Base-by-base conservation (phyloP, 2,329 filamentous ascomycete genomes). In the Stemphylium beticola region DNA sequence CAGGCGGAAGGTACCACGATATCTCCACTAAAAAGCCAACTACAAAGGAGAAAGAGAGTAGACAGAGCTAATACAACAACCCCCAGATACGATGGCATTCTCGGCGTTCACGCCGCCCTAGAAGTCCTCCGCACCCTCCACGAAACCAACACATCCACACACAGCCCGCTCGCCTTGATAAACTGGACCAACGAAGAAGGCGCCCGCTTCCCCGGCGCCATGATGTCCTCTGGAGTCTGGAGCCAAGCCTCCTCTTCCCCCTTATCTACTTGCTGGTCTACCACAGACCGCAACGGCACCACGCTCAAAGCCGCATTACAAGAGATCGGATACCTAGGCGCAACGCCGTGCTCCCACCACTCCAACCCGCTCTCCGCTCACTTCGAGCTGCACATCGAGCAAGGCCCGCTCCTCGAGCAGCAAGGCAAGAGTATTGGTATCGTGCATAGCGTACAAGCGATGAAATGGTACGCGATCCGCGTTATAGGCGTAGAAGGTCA, bases 181-280 rank as follows among this genome's bases (percentile, higher is more conserved):
- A 89, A 92, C 68, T 91, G 87, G 88, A 92, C 88, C 1, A 90
- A 90, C 67, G 90, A 93, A 77, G 91, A 93, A 76, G 90, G 90
- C 2, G 90, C 89, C 1, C 83, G 90, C 0, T 93, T 92, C 60
- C 89, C 89, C 0, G 85, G 86, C 31, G 88, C 85, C 18, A 91
- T 91, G 85, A 79, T 90, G 47, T 79, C 86, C 0, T 91, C 88
- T 0, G 89, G 88, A 1, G 90, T 92, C 8, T 93, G 89, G 89
- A 69, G 66, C 15, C 69, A 64, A 64, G 7, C 85, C 88, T 0
- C 87, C 80, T 18, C 79, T 78, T 8, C 66, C 67, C 0, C 49
- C 56, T 8, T 76, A 1, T 53, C 67, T 20, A 57, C 65, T 3
- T 73, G 71, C 26, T 69, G 71, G 55, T 56, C 54, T 3, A 61